Evolutionary conservation across 108 stramenopile genomes (phyloP).

Genomic region (Conticribra weissflogii): DNA sequence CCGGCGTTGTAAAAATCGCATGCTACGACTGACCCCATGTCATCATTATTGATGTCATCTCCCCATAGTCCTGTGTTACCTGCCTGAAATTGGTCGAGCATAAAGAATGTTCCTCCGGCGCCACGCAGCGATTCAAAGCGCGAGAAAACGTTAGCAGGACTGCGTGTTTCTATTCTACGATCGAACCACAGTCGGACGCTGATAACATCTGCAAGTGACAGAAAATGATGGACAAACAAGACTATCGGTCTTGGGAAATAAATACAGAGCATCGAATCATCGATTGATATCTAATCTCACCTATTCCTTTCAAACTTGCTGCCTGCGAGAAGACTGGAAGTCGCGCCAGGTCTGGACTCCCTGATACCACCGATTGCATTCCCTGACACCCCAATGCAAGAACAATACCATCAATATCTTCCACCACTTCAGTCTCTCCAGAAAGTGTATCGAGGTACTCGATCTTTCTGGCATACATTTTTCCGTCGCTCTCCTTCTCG

Average conservation of each 20-base stretch:
- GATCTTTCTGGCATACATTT: slow-evolving; percentile 38
- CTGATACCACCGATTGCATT: slow-evolving; percentile 79
- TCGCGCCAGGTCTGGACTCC: slow-evolving; percentile 73
- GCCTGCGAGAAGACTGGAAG: slow-evolving; percentile 71
- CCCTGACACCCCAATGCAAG: slow-evolving; percentile 86
- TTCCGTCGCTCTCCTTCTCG: slow-evolving; percentile 17
- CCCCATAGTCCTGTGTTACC: slow-evolving; percentile 80
- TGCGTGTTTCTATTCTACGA: slow-evolving; percentile 70
- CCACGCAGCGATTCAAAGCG: slow-evolving; percentile 85
- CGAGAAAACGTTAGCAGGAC: slow-evolving; percentile 94
- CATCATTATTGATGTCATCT: slow-evolving; percentile 25
- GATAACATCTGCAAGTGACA: too few relatives aligned
- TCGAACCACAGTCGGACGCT: slow-evolving; percentile 87
- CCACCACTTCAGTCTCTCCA: slow-evolving; percentile 51
- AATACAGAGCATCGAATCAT: too few relatives aligned
- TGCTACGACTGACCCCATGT: slow-evolving; percentile 81
- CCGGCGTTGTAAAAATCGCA: slow-evolving; percentile 95
- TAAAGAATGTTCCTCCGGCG: slow-evolving; percentile 93
- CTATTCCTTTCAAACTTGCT: slow-evolving; percentile 79
- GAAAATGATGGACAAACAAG: too few relatives aligned
- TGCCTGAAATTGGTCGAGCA: slow-evolving; percentile 90
- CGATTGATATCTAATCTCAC: too few relatives aligned
- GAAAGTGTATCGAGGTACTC: slow-evolving; percentile 44
- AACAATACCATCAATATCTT: slow-evolving; percentile 79
- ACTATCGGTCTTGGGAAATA: too few relatives aligned